Base-by-base conservation (phyloP, 2,329 filamentous ascomycete species). In the Aspergillus arachidicola region DNA sequence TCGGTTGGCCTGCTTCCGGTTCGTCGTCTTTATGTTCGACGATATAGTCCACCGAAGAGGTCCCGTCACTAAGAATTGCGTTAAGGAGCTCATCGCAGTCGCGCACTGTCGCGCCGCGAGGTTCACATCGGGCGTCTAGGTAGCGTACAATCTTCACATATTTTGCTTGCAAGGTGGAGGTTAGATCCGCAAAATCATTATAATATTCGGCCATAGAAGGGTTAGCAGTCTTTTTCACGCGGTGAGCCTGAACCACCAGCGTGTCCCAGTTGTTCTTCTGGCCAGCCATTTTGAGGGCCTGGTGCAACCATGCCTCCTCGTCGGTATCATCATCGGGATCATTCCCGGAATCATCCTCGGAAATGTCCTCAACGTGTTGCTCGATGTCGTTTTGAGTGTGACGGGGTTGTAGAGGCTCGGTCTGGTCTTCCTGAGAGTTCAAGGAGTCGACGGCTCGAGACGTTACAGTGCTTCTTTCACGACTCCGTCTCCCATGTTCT, bases 181-280 rank as follows among this genome's bases (percentile, higher is more conserved):
- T 58, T 19, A 62, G 21, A 30, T 46, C 43, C 4, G 53, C 43
- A 1, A 69, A 60, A 11, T 59, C 51, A 10, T 55, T 14, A 7
- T 68, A 65, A 9, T 60, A 21, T 6, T 55, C 26, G 1, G 28
- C 19, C 10, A 36, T 26, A 14, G 48, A 32, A 30, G 48, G 36
- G 4, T 45, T 57, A 30, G 32, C 34, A 23, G 12, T 51, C 45
- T 53, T 19, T 30, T 57, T 58, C 53, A 66, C 57, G 11, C 28
- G 30, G 26, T 43, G 60, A 14, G 65, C 63, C 19, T 55, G 59
- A 6, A 50, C 26, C 28, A 66, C 56, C 30, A 73, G 30, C 4
- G 12, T 53, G 5, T 65, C 56, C 75, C 74, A 76, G 23, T 66
- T 65, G 1, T 64, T 59, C 46, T 60, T 51, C 54, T 74, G 72